Conservation (phyloP, 139 green algal genomes). For the Diplosphaera chodatii region DNA sequence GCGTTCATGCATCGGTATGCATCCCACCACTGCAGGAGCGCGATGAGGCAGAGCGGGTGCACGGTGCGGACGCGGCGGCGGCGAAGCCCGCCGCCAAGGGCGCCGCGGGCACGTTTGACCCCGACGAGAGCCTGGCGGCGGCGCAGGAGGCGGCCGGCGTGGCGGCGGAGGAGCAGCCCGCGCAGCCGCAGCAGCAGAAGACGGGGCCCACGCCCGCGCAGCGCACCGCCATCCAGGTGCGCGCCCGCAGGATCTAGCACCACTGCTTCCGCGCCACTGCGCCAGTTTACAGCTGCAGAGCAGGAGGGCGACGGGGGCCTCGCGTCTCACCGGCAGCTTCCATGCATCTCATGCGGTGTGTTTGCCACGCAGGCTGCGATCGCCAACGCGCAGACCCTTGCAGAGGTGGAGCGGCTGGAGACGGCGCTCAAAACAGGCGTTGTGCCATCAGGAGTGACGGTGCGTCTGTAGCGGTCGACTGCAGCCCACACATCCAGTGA, state of each 20-base stretch:
- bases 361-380: constrained; percentile 58
- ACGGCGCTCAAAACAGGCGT: constrained; percentile 67
- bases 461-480: too few relatives aligned
- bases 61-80: constrained; percentile 32
- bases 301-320: too few relatives aligned
- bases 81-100: constrained; percentile 21
- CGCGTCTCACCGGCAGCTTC: too few relatives aligned
- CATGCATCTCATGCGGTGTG: neutral
- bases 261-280: too few relatives aligned
- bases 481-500: too few relatives aligned
- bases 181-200: constrained; percentile 5
- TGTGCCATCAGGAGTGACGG: constrained; percentile 50
- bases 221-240: constrained; percentile 70
- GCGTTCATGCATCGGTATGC: too few relatives aligned
- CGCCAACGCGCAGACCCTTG: constrained; percentile 79
- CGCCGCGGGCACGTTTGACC: constrained; percentile 72
- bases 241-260: too few relatives aligned
- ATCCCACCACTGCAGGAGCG: constrained; percentile 57
- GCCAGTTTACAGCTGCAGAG: too few relatives aligned
- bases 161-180: neutral
- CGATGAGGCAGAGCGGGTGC: constrained; percentile 54
- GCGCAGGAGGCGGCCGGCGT: constrained; percentile 9
- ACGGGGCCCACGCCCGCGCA: constrained; percentile 65
- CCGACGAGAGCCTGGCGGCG: constrained; percentile 54
- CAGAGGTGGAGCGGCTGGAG: constrained; percentile 84